Conservation (phyloP, 2,329 filamentous ascomycete genomes). For the Didymella keratinophila region DNA sequence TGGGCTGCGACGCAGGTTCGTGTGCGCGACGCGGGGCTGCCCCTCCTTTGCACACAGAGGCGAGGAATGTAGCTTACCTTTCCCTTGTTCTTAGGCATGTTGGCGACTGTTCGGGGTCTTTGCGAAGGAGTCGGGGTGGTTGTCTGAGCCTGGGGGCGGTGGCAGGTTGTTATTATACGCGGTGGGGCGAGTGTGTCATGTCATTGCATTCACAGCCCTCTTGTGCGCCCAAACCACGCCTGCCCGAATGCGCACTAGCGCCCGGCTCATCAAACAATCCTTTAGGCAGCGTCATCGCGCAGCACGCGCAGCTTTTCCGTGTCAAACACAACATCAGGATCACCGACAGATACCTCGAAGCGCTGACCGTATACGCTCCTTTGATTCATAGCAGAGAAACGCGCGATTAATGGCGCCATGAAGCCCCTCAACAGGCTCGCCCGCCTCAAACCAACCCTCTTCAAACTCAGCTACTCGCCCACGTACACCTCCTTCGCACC, state of each 20-base stretch:
- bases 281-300: constrained; percentile 12
- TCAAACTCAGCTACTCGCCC: constrained; percentile 35
- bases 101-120: constrained; percentile 46
- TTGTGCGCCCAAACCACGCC: constrained; percentile 13
- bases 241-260: neutral
- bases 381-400: neutral
- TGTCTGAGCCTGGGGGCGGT: constrained; percentile 16
- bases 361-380: constrained; percentile 10
- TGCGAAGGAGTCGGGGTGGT: constrained; percentile 18
- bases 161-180: constrained; percentile 15
- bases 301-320: too few relatives aligned
- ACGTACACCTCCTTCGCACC: constrained; percentile 36
- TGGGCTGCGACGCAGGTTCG: constrained; percentile 22
- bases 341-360: neutral
- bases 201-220: neutral
- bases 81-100: constrained; percentile 99
- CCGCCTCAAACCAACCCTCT: constrained; percentile 19
- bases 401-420: constrained; percentile 25
- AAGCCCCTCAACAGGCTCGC: constrained; percentile 25
- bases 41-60: constrained; percentile 15
- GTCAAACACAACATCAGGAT: neutral
- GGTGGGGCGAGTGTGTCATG: constrained; percentile 13
- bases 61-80: constrained; percentile 67
- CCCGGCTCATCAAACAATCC: neutral
- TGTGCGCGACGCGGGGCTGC: constrained; percentile 30